A percentile compares a stretch with the other conserved stretches of the same genome.
Evolutionary conservation across 345 rosid genomes (phyloP).

Genomic region (Murraya koenigii): DNA sequence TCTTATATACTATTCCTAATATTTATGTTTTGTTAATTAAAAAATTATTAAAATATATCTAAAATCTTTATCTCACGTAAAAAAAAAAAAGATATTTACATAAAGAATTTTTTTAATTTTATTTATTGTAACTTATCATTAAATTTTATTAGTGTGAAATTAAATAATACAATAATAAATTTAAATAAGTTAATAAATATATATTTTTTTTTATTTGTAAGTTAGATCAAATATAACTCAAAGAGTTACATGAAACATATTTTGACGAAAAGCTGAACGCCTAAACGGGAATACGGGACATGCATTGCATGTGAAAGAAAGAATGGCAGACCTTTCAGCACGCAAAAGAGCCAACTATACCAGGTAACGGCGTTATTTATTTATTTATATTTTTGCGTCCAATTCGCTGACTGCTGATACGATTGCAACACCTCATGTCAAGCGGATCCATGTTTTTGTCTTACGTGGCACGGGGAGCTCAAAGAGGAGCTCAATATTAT

Average conservation of each 20-base stretch:
- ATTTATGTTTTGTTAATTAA: no score
- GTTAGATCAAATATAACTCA: no score
- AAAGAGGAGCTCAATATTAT: neutral
- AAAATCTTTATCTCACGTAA: neutral
- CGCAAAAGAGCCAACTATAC: neutral
- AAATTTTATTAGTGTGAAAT: no score
- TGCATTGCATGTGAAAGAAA: neutral
- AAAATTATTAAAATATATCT: no score
- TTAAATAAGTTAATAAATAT: no score
- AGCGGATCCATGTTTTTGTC: neutral
- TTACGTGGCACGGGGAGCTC: neutral
- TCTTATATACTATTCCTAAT: neutral
- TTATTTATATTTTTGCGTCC: no score
- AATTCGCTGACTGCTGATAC: neutral
- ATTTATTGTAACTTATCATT: no score
- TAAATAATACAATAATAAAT: no score
- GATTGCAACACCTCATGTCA: conserved; percentile 5
- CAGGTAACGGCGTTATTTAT: neutral
- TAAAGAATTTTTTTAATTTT: no score
- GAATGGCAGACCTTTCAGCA: neutral
- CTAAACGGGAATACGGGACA: no score
- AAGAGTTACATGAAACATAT: neutral
- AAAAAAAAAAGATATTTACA: neutral
- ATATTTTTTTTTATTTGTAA: no score
- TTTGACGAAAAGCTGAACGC: neutral